Percentiles rank a stretch among this genome's conserved stretches.
phyloP scores from a whole-genome alignment of 305 asterid genomes.

The Fraxinus baroniana region DNA sequence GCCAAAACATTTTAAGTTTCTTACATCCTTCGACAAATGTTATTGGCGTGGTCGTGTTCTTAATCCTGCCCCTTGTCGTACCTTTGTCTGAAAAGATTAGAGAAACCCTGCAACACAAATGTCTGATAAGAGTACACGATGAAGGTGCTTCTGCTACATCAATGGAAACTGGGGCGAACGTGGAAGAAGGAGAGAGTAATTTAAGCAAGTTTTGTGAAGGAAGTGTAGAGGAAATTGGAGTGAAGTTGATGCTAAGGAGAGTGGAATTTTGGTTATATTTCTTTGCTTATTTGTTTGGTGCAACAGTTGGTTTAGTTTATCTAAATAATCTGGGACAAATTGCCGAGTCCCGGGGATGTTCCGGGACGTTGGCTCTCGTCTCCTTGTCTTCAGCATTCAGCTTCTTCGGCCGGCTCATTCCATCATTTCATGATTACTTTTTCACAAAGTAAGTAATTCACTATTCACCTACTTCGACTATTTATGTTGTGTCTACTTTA shows the following conservation, averaged over 20 bases:
- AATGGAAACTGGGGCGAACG: conserved; percentile 10
- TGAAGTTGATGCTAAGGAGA: conserved; percentile 45
- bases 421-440: conserved; percentile 58
- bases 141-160: not conserved
- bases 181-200: not conserved
- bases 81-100: conserved; percentile 50
- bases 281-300: conserved; percentile 62
- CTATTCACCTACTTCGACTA: not conserved
- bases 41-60: conserved; percentile 36
- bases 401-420: conserved; percentile 81
- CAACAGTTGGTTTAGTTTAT: conserved; percentile 66
- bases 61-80: conserved; percentile 38
- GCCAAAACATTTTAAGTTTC: conserved; percentile 8
- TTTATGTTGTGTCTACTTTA: not conserved
- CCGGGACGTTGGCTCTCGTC: conserved; percentile 49
- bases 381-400: conserved; percentile 65
- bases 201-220: conserved; percentile 11
- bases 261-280: conserved; percentile 71
- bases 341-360: conserved; percentile 61
- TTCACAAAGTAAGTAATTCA: conserved; percentile 39
- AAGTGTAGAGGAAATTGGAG: conserved; percentile 52
- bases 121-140: conserved; percentile 52
- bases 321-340: conserved; percentile 71
- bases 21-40: conserved; percentile 23
- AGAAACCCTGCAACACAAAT: conserved; percentile 42